Percentiles rank a stretch among this genome's conserved stretches.
Conservation (phyloP, 768 basidiomycete species). For the Leccinum truebloodii region DNA sequence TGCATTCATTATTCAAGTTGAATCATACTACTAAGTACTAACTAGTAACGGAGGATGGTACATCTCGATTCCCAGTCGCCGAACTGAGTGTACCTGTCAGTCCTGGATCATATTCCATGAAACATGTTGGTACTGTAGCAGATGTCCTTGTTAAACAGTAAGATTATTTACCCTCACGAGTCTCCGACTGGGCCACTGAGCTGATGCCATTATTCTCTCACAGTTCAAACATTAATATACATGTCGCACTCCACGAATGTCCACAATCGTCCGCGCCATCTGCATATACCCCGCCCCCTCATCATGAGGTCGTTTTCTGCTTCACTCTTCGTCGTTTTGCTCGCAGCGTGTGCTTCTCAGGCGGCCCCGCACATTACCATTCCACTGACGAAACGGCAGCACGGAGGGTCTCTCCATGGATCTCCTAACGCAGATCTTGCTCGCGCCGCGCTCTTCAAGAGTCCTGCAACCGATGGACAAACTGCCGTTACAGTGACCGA, state of each 20-base stretch:
- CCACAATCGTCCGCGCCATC: background rate
- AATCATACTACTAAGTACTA: background rate
- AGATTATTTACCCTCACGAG: background rate
- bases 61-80: background rate
- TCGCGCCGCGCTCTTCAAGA: constrained; percentile 11
- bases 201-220: background rate
- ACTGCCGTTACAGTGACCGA: background rate
- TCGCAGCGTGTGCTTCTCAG: constrained; percentile 8
- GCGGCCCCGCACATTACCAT: constrained; percentile 4
- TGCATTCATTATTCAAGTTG: background rate
- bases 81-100: background rate
- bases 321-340: constrained; percentile 2
- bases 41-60: background rate
- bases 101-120: background rate
- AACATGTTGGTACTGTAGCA: background rate
- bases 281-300: background rate
- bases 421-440: constrained; percentile 18
- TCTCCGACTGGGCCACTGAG: background rate
- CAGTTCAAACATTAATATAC: background rate
- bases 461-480: background rate
- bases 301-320: constrained; percentile 15
- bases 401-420: constrained; percentile 16
- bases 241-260: background rate
- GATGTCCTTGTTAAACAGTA: background rate
- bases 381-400: constrained; percentile 16